These are phyloP conservation scores for Cutaneotrichosporon sp. DNA, from an alignment of 1,284 basidiomycete genomes.

Conservation along the genomic window DNA sequence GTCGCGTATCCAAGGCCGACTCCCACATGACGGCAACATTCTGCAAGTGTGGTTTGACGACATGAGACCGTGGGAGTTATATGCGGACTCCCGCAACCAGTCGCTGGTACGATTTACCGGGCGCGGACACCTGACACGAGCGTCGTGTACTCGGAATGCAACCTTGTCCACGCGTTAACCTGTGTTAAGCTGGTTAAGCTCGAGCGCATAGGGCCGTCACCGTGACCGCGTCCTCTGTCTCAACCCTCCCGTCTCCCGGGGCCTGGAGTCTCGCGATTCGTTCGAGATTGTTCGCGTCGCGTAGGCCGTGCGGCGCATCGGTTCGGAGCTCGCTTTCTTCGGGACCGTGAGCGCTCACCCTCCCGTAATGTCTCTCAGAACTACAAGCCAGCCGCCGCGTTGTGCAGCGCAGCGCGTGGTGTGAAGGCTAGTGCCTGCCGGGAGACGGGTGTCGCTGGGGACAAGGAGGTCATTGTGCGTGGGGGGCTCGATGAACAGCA, in stretches of 20 bases:
- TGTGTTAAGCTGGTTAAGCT: too few species aligned
- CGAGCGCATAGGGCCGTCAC: too few species aligned
- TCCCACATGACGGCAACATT: background rate
- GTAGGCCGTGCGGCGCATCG: background rate
- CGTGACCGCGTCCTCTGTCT: too few species aligned
- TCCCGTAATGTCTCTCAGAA: too few species aligned
- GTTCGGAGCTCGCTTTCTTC: background rate
- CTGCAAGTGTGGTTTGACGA: background rate
- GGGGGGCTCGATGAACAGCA: background rate
- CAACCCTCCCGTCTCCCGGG: background rate
- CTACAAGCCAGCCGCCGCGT: background rate
- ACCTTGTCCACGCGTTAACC: background rate
- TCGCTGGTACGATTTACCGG: too few species aligned
- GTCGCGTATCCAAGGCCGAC: background rate
- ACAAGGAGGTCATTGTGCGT: background rate
- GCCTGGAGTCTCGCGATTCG: background rate
- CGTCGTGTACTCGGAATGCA: too few species aligned
- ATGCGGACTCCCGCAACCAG: too few species aligned
- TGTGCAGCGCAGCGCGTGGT: background rate
- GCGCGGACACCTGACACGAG: too few species aligned
- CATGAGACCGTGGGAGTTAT: background rate
- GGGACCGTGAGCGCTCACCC: too few species aligned
- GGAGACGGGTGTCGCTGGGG: constrained; percentile 6
- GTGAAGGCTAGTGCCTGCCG: background rate
- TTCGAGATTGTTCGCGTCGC: background rate